Evolutionary conservation across 2,329 filamentous ascomycete genomes (phyloP).

Genomic region (Neopestalotiopsis sp.): DNA sequence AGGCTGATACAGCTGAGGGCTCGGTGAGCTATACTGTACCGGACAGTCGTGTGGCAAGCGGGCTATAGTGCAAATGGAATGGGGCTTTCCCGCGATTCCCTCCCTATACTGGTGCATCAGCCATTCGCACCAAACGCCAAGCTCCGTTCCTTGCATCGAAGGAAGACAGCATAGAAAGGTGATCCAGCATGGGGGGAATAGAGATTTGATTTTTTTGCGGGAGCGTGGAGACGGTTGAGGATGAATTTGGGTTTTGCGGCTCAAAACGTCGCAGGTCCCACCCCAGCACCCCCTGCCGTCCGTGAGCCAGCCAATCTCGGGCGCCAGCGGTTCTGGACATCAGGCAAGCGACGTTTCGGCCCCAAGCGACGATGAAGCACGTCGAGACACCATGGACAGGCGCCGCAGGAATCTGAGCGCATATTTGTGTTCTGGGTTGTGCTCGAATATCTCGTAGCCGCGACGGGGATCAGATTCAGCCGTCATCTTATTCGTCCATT

Average conservation of each 20-base stretch:
- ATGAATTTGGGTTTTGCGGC: conserved; percentile 33
- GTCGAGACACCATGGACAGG: conserved; percentile 37
- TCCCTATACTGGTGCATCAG: neutral
- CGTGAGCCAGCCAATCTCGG: conserved; percentile 29
- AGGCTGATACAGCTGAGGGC: neutral
- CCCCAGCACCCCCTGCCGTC: conserved; percentile 25
- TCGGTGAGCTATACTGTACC: neutral
- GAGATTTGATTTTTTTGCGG: neutral
- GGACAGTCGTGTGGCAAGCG: neutral
- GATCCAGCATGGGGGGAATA: neutral
- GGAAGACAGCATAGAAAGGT: neutral
- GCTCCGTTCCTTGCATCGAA: neutral
- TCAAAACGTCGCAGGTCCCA: conserved; percentile 39
- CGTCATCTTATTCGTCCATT: neutral
- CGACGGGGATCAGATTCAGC: neutral
- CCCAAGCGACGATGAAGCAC: conserved; percentile 43
- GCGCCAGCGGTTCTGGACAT: conserved; percentile 26
- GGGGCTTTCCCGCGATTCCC: neutral
- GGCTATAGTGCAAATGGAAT: neutral
- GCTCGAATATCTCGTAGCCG: neutral
- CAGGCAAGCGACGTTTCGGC: conserved; percentile 44
- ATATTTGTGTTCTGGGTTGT: conserved; percentile 6
- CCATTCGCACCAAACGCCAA: neutral
- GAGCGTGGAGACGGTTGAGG: conserved; percentile 5
- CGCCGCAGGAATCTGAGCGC: conserved; percentile 15